Evolutionary conservation across 306 rosid species (phyloP), one percentile per base, ranked within the genome.

Genomic region (Cotoneaster glaucophyllus): DNA sequence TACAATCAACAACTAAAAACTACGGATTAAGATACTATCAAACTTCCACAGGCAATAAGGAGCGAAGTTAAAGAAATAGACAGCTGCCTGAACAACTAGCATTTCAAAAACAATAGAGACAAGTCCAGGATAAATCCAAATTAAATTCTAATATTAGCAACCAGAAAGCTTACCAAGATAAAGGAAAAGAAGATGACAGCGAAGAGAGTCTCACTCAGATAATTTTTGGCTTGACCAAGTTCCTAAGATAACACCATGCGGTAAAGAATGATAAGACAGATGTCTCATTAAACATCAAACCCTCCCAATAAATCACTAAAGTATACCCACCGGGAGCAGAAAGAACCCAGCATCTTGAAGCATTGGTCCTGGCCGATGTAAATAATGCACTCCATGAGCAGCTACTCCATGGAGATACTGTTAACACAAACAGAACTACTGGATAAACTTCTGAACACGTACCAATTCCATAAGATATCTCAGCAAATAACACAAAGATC

Each of bases 351-450:
- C 78, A 85, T 93, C 98, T 80, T 89, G 98, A 74, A 89, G 98
- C 32, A 56, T 66, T 57, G 93, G 93, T 63, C 92, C 97, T 31
- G 98, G 98, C 85, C 80, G 88, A 82, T 91, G 98, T 39, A 93
- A 76, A 78, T 89, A 93, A 79, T 93, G 98, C 82, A 93, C 90
- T 73, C 93, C 97, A 32, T 89, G 93, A 73, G 93, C 98, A 54
- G 96, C 98, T 80, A 93, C 78, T 64, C 93, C 97, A 76, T 93
- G 97, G 43, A 91, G 69, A 71, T 93, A 93, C 98, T 93, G 86
- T 73, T 79, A 43, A 71, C 66, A 56, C 50, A 69, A 76, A 83
- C 7, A 71, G 67, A 84, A 31, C 69, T 53, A 48, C 71, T 34
- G 41, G 4, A 70, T 78, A 32, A 58, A 19, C 71, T 61, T 56